phyloP scores from a whole-genome alignment of 176 grass and related monocot species.

The Hordeum marinum region DNA sequence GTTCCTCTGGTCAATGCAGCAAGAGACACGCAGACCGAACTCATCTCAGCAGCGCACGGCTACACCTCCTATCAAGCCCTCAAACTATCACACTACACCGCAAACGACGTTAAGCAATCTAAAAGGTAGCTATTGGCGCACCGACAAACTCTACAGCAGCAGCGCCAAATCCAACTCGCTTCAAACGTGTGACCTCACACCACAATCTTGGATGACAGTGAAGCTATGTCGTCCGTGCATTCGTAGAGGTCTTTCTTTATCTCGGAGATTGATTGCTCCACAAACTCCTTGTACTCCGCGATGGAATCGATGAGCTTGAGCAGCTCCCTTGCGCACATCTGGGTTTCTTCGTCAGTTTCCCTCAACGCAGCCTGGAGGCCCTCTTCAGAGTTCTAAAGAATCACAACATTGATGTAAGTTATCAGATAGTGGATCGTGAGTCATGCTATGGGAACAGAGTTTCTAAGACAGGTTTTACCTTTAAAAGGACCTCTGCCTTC shows the following conservation, averaged over 20 bases:
- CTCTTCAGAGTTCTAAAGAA: conserved; percentile 50
- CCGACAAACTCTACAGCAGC: no score
- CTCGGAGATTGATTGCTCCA: conserved; percentile 32
- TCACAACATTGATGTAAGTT: not conserved
- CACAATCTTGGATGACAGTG: conserved; percentile 33
- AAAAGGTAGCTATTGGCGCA: no score
- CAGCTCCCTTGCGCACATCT: conserved; percentile 44
- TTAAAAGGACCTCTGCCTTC: conserved; percentile 43
- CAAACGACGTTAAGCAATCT: no score
- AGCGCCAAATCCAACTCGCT: not conserved
- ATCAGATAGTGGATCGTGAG: not conserved
- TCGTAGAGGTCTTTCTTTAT: conserved; percentile 55
- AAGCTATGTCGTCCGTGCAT: conserved; percentile 45
- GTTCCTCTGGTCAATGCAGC: not conserved
- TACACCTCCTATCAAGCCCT: no score
- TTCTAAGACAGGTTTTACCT: conserved; percentile 37
- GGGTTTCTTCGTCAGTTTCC: conserved; percentile 43
- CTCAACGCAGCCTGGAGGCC: conserved; percentile 23
- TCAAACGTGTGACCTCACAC: not conserved
- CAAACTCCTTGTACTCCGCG: conserved; percentile 57
- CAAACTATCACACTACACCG: no score
- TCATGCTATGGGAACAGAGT: not conserved
- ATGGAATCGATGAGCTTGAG: conserved; percentile 49
- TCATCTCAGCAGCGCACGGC: not conserved
- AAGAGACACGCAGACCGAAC: not conserved